Evolutionary conservation across 1,284 basidiomycete genomes (phyloP), one percentile per base, ranked within the genome.

Genomic region (Rhodotorula sp.): DNA sequence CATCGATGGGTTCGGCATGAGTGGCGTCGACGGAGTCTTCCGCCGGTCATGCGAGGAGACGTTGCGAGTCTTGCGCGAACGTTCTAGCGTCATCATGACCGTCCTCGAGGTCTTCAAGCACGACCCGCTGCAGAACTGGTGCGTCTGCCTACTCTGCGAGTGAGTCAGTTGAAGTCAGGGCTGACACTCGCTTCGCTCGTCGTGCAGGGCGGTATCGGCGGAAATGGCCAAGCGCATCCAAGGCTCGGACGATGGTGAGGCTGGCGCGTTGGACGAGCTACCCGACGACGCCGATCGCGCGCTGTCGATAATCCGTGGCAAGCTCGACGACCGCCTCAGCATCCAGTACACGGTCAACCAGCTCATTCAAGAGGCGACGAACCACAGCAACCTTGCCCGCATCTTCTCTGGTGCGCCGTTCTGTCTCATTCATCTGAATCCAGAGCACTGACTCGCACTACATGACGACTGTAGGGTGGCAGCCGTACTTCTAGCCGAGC

Each of bases 71-170:
- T 83, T 98, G 57, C 87, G 95, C 13, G 89, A 91, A 61, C 88
- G 89, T 13, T 91, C 92, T 0, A 90, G 90, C 67, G 88, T 96
- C 56, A 90, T 99, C 79, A 87, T 96, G 85, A 98, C 95, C 3
- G 90, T 99, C 0, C 86, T 99, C 50, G 95, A 97, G 79, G 96
- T 98, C 17, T 97, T 98, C 87, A 93, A 92, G 81, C 89, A 97
- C 79, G 96, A 99, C 81, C 96, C 97, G 0, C 85, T 99, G 19
- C 92, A 97, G 78, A 90, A 88, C 34, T 99, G 96, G 96, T 89
- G 69, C 67, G 86, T 80, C n/a, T 23, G 8, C 0, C 21, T 14
- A 1, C 21, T 7, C 56, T 19, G n/a, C 25, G 2, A 21, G 41
- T 25, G 23, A 25, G 17, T 4, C 14, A 10, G 23, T 73, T 62